Evolutionary conservation across 169 alveolate species (phyloP).

Genomic region (Cryptosporidium ubiquitum): DNA sequence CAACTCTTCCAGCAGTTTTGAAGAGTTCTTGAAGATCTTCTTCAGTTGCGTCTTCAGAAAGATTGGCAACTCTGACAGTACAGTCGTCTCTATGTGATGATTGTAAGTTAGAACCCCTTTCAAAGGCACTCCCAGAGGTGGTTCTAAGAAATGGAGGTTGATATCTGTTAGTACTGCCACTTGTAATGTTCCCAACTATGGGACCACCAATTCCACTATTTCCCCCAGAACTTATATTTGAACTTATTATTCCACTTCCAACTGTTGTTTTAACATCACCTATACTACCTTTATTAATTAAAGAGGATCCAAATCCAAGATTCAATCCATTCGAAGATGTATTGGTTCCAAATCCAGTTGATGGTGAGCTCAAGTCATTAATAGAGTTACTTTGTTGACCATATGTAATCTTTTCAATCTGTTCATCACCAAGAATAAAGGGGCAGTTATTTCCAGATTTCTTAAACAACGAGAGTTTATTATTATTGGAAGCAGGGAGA

Average conservation of each 20-base stretch:
- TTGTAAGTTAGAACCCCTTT: slow-evolving; percentile 59
- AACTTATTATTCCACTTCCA: background rate
- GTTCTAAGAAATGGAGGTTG: slow-evolving; percentile 61
- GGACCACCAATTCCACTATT: background rate
- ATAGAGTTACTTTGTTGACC: slow-evolving; percentile 74
- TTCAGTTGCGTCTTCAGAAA: slow-evolving; percentile 89
- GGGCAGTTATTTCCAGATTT: slow-evolving; percentile 79
- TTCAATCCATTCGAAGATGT: background rate
- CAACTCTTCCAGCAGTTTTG: slow-evolving; percentile 87
- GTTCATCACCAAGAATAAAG: slow-evolving; percentile 75
- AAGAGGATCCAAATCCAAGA: slow-evolving; percentile 3
- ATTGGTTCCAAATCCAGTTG: background rate
- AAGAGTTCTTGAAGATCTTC: slow-evolving; percentile 87
- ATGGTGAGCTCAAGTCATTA: background rate
- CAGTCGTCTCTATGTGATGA: slow-evolving; percentile 84
- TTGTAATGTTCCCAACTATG: background rate
- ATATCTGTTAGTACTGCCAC: slow-evolving; percentile 5
- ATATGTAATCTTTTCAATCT: slow-evolving; percentile 74
- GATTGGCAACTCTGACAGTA: slow-evolving; percentile 89
- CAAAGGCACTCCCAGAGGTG: slow-evolving; percentile 37
- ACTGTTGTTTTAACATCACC: slow-evolving; percentile 24
- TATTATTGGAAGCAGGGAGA: slow-evolving; percentile 17
- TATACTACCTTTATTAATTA: background rate
- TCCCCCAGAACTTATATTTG: background rate
- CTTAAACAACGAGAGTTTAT: slow-evolving; percentile 37